Evolutionary conservation across 225 moss, liverwort and hornwort species (phyloP), one percentile per base, ranked within the genome.

Genomic region (Lunularia cruciata): DNA sequence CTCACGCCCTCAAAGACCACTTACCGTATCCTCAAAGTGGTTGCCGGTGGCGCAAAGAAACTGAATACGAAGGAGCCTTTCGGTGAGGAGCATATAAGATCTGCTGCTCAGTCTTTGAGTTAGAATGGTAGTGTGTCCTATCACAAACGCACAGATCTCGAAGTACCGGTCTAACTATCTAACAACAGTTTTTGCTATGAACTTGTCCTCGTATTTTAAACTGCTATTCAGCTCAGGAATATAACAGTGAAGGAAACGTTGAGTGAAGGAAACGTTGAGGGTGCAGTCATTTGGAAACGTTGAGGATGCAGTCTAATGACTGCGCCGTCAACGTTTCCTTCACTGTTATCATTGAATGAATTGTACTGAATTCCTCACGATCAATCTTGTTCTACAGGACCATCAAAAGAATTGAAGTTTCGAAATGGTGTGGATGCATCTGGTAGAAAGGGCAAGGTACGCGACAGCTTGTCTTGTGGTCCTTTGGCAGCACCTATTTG

Each of bases 361-460:
- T n/a, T n/a, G n/a, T n/a, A n/a, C n/a, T n/a, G n/a, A n/a, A n/a
- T n/a, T n/a, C n/a, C n/a, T n/a, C n/a, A n/a, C 38, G 2, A 8
- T 36, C 13, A 20, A 31, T 25, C 20, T 14, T 19, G 11, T 14
- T 32, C 18, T 65, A 71, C 80, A 94, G 91, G 95, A 62, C 90
- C 90, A 1, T 33, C n/a, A 3, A 90, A 90, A 0, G 76, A 54
- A 36, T 13, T 65, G 30, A 95, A 92, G 78, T 83, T 80, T 10
- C 46, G 5, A 60, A 60, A 63, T 20, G 88, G 88, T 18, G 72
- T 87, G 11, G 95, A 95, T 26, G 95, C 95, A 5, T 52, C 32
- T 15, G 95, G 92, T 45, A 36, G 85, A 0, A 90, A 83, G 78
- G 71, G 71, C 36, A 85, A 76, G 18, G 81, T 81, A 46, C 59